Evolutionary conservation across 2,329 filamentous ascomycete species (phyloP), one percentile per base, ranked within the genome.

Genomic region (Dendryphion nanum): DNA sequence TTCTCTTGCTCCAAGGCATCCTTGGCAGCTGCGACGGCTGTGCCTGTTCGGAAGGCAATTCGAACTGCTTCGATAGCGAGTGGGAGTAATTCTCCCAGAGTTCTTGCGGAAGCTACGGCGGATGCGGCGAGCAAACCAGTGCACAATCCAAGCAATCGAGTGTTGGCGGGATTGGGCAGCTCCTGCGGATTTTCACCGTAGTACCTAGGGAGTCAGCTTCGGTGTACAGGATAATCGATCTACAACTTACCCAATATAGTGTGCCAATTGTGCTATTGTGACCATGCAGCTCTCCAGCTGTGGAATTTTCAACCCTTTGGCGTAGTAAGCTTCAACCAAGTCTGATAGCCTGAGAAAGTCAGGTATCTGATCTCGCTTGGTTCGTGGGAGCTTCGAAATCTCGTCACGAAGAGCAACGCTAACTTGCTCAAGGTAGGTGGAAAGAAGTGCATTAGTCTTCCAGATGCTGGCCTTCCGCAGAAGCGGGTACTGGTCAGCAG

Each of bases 121-220:
- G 78, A 71, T n/a, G 80, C 83, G n/a, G 83, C 82, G 51, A 86
- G 78, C 16, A 84, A 71, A 35, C 83, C 83, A 28, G 81, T 84
- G 70, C 83, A 86, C 30, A 86, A 74, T 41, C 82, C 83, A 18
- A 85, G 72, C 17, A 82, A 69, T 54, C 75, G 63, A 14, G 68
- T 71, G 57, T 66, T 79, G 62, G 55, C 71, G 55, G 59, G 73
- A 59, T 53, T 67, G 44, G 55, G 77, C 59, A 63, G 68, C 64
- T 74, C 80, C 68, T 61, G 74, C 59, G 64, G 76, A 70, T 70
- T 79, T 66, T 73, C 72, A 20, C 64, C 66, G 49, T 70, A 76
- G 58, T 73, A 75, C 28, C 44, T 57, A 33, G 6, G 13, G 18
- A 33, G 55, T 70, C 51, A 69, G 64, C 47, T 36, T 28, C 28